phyloP scores from a whole-genome alignment of 768 basidiomycete genomes.

The Trametes cubensis region DNA sequence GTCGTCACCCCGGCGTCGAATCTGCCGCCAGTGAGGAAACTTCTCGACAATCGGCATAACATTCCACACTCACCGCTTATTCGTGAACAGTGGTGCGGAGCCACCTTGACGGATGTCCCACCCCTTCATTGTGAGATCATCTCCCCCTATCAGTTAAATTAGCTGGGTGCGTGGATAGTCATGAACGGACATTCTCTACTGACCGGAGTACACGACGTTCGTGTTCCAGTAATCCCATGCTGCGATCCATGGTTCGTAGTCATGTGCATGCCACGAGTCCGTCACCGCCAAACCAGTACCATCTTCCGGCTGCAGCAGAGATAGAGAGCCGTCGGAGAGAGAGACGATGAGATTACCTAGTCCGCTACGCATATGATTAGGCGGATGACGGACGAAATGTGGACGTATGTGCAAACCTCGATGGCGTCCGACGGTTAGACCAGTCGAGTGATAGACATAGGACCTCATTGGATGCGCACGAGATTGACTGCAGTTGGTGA shows the following conservation, averaged over 20 bases:
- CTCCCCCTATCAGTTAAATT: constrained; percentile 66
- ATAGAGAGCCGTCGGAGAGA: constrained; percentile 75
- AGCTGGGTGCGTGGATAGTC: not conserved
- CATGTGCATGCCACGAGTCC: constrained; percentile 83
- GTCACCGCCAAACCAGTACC: constrained; percentile 47
- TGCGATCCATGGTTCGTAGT: constrained; percentile 92
- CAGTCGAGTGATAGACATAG: constrained; percentile 94
- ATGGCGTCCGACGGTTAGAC: constrained; percentile 67
- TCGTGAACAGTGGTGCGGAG: constrained; percentile 61
- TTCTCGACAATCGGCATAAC: not conserved
- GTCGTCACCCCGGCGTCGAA: constrained; percentile 93
- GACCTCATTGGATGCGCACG: constrained; percentile 53
- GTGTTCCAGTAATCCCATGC: constrained; percentile 89
- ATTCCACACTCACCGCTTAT: constrained; percentile 58
- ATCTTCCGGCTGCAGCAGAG: constrained; percentile 57
- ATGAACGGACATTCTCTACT: constrained; percentile 13
- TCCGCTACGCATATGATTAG: constrained; percentile 43
- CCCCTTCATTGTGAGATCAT: constrained; percentile 85
- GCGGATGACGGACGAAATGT: too few relatives aligned
- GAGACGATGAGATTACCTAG: constrained; percentile 73
- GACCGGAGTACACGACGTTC: constrained; percentile 84
- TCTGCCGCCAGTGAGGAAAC: constrained; percentile 42
- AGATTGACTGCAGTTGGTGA: constrained; percentile 43
- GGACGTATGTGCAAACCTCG: constrained; percentile 41
- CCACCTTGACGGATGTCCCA: constrained; percentile 85